Evolutionary conservation across 371 early-diverging fungal genomes (phyloP), one percentile per base, ranked within the genome.

Genomic region (Mortierella sp.): DNA sequence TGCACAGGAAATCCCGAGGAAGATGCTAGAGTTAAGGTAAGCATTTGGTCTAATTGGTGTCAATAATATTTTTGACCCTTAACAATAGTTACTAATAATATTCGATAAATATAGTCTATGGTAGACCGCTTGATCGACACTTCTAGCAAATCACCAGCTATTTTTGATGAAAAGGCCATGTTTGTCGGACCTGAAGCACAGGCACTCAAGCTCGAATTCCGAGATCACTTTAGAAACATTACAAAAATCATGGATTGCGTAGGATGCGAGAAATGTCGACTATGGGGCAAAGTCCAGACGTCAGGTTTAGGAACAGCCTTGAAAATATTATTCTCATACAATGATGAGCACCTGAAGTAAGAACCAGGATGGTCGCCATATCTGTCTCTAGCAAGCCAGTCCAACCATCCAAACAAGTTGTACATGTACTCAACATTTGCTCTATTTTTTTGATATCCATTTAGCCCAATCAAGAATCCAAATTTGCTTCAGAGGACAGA

Each of bases 241-340:
- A 93, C 97, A 18, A 86, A 91, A 40, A 97, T 98, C 77, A 97
- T 99, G 97, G 98, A 98, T 84, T 99, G 99, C 78, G 97, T 99
- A 18, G 96, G 95, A 0, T 99, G 99, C 84, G 97, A 99, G 84
- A 99, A 98, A 84, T 99, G 99, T 83, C 87, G 96, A 61, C 87
- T 99, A 30, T 99, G 99, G 99, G 99, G 99, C 30, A 99, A 99
- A 71, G 77, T 93, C 24, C 95, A 96, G 77, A 91, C 93, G 16
- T 85, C 67, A 51, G 80, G 80, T 11, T 73, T 81, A 12, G 83
- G 83, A 5, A 81, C 83, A 4, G 83, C 83, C 0, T 64, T 81
- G 70, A 81, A 81, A 37, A 37, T 81, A 1, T 64, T 81, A 58
- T 98, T 99, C 80, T 94, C 96, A 0, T 95, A 93, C 78, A 93